Base-by-base conservation (phyloP, 1,139 yeast species). In the Zhuliangozyma parablackwelliae region DNA sequence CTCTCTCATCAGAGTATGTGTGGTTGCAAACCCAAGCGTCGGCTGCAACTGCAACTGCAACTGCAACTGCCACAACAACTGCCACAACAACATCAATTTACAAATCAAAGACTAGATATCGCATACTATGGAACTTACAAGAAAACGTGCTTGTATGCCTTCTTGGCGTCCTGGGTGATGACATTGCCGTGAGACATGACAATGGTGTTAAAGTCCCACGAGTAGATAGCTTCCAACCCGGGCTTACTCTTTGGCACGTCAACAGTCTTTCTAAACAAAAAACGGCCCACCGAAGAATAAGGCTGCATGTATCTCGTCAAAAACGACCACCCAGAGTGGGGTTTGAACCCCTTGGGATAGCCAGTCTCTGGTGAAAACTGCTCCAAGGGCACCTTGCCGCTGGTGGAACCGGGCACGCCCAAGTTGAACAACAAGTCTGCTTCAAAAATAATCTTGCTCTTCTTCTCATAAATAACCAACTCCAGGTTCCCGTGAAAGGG, bases 141-240 rank as follows among this genome's bases (percentile, higher is more conserved):
- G 25, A 45, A 45, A 4, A 35, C 47, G 32, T 42, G 37, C 32
- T 53, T 51, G 47, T 59, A 63, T 7, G 51, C 54, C 21, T 53
- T 50, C 42, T 65, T 65, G n/a, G 71, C 79, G 36, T 65, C 59
- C 4, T 53, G 51, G 11, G 73, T 76, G 39, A 78, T 56, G 11
- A 76, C 63, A 39, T 72, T 73, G 7, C 86, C 87, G 49, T 80
- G 87, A 44, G 82, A 75, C 50, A 73, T 64, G 26, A 80, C 70
- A 39, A 79, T 62, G 16, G 63, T 59, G 20, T 72, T 66, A 43
- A 78, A 72, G 33, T 72, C 71, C 78, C 78, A 72, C 10, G 46
- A 38, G 36, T 56, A 45, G 33, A 78, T 58, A 5, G 60, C 57
- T 34, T 59, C 48, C 36, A 74, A 42, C 0, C 67, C 77, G 8